Evolutionary conservation across 805 yeast genomes (phyloP).

Genomic region (Metschnikowia henanensis): DNA sequence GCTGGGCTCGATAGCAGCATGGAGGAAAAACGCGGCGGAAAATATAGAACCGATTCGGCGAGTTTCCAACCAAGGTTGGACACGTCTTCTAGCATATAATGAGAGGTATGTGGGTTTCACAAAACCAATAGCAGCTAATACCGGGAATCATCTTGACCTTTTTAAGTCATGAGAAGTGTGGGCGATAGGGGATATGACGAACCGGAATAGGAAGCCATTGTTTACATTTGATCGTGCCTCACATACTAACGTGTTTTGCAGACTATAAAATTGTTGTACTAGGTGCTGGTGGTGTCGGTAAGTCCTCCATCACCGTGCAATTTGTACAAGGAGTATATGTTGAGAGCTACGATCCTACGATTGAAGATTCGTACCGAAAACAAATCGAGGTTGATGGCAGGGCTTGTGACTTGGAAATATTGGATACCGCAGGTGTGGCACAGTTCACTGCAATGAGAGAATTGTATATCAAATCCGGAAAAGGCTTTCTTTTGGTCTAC

Average conservation of each 20-base stretch:
- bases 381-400: constrained; percentile 87
- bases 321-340: constrained; percentile 88
- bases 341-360: constrained; percentile 95
- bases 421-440: constrained; percentile 68
- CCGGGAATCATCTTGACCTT: too few species aligned
- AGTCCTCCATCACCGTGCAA: constrained; percentile 89
- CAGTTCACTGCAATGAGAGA: constrained; percentile 97
- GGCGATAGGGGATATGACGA: too few species aligned
- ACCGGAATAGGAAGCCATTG: not conserved
- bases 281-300: constrained; percentile 98
- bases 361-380: constrained; percentile 92
- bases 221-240: constrained; percentile 5
- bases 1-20: not conserved
- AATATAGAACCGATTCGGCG: not conserved
- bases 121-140: too few species aligned
- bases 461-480: constrained; percentile 81
- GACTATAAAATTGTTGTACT: constrained; percentile 89
- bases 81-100: constrained; percentile 3
- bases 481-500: constrained; percentile 62
- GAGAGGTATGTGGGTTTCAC: constrained; percentile 21
- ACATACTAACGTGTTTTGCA: constrained; percentile 21
- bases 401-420: constrained; percentile 74
- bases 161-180: too few species aligned
- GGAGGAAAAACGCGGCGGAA: constrained; percentile 2
- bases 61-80: not conserved